Evolutionary conservation across 345 rosid species (phyloP).

Genomic region (Nephelium lappaceum): DNA sequence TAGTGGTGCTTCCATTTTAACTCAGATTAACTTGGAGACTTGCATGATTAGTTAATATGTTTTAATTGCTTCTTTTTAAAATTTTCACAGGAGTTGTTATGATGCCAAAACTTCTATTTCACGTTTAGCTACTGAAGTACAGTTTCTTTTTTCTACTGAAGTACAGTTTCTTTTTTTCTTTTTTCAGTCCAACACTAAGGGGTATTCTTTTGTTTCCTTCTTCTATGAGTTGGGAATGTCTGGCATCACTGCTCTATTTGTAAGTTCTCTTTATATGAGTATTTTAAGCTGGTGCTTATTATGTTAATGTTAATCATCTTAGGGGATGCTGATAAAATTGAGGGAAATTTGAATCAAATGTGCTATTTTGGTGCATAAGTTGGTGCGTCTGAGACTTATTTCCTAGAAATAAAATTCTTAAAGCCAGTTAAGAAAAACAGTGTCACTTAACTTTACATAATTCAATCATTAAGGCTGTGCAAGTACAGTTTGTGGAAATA

Average conservation of each 20-base stretch:
- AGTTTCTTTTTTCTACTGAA: too few species aligned
- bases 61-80: not conserved
- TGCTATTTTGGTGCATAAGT: not conserved
- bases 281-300: not conserved
- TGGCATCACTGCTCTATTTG: slow-evolving; percentile 49
- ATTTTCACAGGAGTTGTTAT: not conserved
- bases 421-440: not conserved
- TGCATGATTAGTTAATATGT: too few species aligned
- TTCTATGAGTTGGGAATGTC: slow-evolving; percentile 64
- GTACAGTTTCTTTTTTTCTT: slow-evolving; percentile 15
- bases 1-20: not conserved
- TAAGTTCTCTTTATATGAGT: slow-evolving; percentile 19
- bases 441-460: not conserved
- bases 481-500: not conserved
- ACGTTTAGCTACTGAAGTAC: too few species aligned
- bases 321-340: not conserved
- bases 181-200: slow-evolving; percentile 49
- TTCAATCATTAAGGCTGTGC: not conserved
- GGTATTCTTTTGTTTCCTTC: slow-evolving; percentile 53
- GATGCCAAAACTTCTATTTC: not conserved
- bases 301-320: not conserved
- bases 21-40: not conserved
- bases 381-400: not conserved
- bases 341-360: not conserved
- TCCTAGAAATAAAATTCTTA: not conserved